These are phyloP conservation scores for Salix viminalis DNA, from an alignment of 345 rosid species.

Conservation along the genomic window DNA sequence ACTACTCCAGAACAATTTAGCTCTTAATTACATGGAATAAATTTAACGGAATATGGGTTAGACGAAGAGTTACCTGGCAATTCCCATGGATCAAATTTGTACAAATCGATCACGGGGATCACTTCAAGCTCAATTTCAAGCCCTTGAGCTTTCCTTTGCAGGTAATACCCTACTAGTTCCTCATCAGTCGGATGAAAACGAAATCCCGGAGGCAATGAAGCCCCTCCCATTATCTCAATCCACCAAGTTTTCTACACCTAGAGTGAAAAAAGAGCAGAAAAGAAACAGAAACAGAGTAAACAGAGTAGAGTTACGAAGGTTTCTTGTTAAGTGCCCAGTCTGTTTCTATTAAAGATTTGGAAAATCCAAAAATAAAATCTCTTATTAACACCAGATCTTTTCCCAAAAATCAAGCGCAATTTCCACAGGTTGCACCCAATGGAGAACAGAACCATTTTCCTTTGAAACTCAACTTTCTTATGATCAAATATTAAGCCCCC, in stretches of 20 bases:
- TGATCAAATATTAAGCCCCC: conserved; percentile 22
- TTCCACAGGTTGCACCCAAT: conserved; percentile 50
- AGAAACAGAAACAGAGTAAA: conserved; percentile 7
- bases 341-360: conserved; percentile 55
- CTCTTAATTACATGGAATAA: not conserved
- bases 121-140: conserved; percentile 83
- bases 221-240: conserved; percentile 45
- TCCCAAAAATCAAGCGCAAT: conserved; percentile 50
- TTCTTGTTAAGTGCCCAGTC: conserved; percentile 39
- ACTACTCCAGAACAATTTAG: no score
- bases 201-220: conserved; percentile 83
- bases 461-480: conserved; percentile 27
- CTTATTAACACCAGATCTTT: conserved; percentile 48
- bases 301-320: conserved; percentile 9
- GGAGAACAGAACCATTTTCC: conserved; percentile 59
- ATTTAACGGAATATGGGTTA: not conserved
- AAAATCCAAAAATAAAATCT: conserved; percentile 79
- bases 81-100: conserved; percentile 96
- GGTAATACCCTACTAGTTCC: conserved; percentile 79
- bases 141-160: conserved; percentile 60
- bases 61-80: conserved; percentile 53
- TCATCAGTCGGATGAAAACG: conserved; percentile 91
- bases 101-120: conserved; percentile 70
- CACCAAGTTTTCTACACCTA: conserved; percentile 4
- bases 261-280: not conserved